Evolutionary conservation across 805 yeast species (phyloP), one percentile per base, ranked within the genome.

Genomic region (Scheffersomyces spartinae): DNA sequence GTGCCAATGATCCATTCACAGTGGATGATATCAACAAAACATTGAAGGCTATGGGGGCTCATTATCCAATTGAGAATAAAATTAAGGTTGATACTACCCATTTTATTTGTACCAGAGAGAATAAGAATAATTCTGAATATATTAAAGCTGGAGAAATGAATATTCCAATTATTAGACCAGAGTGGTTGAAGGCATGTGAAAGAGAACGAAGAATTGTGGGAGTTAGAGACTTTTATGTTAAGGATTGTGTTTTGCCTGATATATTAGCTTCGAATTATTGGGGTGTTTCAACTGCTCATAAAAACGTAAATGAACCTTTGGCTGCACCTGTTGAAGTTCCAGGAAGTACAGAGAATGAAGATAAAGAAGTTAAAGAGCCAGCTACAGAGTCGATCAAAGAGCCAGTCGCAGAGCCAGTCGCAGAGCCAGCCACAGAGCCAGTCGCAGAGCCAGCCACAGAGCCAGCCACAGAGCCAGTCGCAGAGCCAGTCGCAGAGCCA

Each of bases 151-250:
- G 68, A 33, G 85, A 78, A 27, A 70, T 73, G 58, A 91, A 85
- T 45, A 84, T 91, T 29, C 98, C 98, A 2, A 71, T 91, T 20
- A 86, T 91, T 15, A 70, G 94, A 49, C 97, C 98, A 0, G 96
- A 91, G 48, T 91, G 97, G 97, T 60, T 91, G 30, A 78, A 80
- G 50, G 95, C 96, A 1, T 91, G 97, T 57, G 94, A 82, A 40
- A 50, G 66, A 21, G 96, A 86, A 44, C 71, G 91, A 39, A 60
- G 95, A 43, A 75, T 91, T 29, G 94, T 86, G 21, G 95, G 97
- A 15, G 98, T 91, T 9, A 68, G 94, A 42, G 84, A 83, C 38
- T 83, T 79, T 39, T 82, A 82, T 44, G 58, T 79, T 17, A 78
- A 74, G 47, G 67, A 60, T 29, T 58, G 65, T 35, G 61, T 50